Conservation (phyloP, 164 flowering plant species). For the Buxus sempervirens region DNA sequence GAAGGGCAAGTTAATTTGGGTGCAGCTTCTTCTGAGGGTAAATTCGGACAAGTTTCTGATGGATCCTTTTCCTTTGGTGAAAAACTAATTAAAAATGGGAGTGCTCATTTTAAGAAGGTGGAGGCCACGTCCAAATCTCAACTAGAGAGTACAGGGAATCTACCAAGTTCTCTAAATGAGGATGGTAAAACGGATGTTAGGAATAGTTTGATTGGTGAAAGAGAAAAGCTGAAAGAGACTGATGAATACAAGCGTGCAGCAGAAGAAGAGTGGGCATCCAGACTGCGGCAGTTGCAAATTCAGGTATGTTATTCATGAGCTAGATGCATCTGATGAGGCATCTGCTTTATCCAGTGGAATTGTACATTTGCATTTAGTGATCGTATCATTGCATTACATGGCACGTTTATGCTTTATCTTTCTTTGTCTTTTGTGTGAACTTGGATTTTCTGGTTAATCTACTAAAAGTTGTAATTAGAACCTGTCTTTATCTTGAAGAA, state of each 20-base stretch:
- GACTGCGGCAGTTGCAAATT: conserved; percentile 56
- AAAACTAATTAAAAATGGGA: background rate
- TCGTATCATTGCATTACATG: background rate
- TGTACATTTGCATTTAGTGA: background rate
- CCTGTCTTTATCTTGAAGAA: too few relatives aligned
- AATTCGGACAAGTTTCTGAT: background rate
- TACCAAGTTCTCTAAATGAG: conserved; percentile 7
- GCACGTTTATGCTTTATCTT: background rate
- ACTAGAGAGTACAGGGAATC: background rate
- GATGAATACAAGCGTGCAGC: conserved; percentile 67
- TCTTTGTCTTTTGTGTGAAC: background rate
- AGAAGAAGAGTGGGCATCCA: conserved; percentile 81
- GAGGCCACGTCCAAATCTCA: background rate
- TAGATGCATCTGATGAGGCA: background rate
- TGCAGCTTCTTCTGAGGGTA: background rate
- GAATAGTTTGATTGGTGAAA: conserved; percentile 36
- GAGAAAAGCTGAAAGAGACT: conserved; percentile 82
- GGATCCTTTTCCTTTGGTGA: conserved; percentile 6
- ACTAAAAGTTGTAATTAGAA: background rate
- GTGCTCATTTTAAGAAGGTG: background rate
- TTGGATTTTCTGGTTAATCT: background rate
- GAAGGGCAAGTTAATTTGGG: background rate
- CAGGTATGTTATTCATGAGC: conserved; percentile 47
- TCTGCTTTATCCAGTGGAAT: background rate
- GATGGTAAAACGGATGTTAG: conserved; percentile 14